Evolutionary conservation across 2,329 filamentous ascomycete genomes (phyloP), one percentile per base, ranked within the genome.

Genomic region (Penicillium sp.): DNA sequence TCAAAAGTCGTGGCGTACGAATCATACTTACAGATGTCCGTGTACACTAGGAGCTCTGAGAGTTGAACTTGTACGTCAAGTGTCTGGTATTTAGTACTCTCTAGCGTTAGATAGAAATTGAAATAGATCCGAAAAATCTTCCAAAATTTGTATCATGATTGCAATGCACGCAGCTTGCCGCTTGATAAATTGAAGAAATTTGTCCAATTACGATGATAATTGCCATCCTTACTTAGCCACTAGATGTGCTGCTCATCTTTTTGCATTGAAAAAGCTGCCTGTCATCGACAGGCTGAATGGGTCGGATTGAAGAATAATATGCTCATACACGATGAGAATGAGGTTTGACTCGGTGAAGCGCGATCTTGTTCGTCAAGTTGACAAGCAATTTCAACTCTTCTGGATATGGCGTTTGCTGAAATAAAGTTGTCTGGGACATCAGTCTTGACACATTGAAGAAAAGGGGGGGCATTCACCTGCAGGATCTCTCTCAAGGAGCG

Each of bases 311-410:
- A 42, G 37, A 21, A 42, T 42, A 2, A 42, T 42, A 8, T 42
- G 21, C 9, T 42, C 37, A 42, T 42, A 21, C 37, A 21, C 54
- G 54, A 47, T 42, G 23, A 42, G 54, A 51, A 51, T 55, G 19
- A 21, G 6, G 31, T 21, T 51, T 31, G 39, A 51, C 27, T 16
- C 44, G 29, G 25, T 55, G 48, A 44, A 42, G 35, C 43, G 21
- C 53, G 31, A 42, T 51, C 31, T 55, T 51, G 26, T 45, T 51
- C 47, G 42, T 47, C 9, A 51, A 27, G n/a, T 37, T 47, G 26
- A 49, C 19, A 42, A 50, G 46, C n/a, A 46, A 29, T 21, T 44
- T 39, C 21, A 55, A 48, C 27, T 55, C 53, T 33, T 50, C 53
- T 50, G 29, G 53, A 50, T 7, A 3, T 16, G 29, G 53, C 16